phyloP scores from a whole-genome alignment of 2,329 filamentous ascomycete genomes.

The Fulvia fulva region DNA sequence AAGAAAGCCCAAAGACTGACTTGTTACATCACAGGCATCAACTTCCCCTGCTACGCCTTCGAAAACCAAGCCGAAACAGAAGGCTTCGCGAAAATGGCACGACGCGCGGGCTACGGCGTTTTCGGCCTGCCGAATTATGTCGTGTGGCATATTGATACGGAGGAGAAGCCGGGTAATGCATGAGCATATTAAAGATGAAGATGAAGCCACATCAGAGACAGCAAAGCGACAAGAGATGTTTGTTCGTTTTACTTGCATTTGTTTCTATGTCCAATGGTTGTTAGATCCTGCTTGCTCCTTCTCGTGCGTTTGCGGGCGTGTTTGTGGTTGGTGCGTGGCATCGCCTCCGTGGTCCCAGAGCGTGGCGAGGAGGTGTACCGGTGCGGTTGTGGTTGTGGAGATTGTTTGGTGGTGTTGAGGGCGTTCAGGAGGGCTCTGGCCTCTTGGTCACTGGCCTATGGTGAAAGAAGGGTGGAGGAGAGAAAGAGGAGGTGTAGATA shows the following conservation, averaged over 20 bases:
- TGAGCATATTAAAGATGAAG: conserved; percentile 15
- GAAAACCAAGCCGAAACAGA: conserved; percentile 99
- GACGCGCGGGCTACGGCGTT: conserved; percentile 88
- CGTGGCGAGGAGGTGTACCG: neutral
- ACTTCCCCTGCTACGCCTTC: conserved; percentile 94
- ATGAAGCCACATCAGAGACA: neutral
- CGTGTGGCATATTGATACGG: conserved; percentile 97
- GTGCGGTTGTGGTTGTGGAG: neutral
- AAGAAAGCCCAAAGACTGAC: neutral
- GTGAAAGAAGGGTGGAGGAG: no score
- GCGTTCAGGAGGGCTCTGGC: neutral
- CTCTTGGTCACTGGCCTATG: no score
- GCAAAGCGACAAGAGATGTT: neutral
- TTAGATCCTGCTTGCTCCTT: neutral
- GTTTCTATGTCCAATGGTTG: neutral
- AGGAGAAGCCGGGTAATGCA: conserved; percentile 84
- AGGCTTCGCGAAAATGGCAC: conserved; percentile 98
- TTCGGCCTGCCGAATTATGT: conserved; percentile 94
- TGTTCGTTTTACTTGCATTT: neutral
- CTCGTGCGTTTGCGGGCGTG: neutral
- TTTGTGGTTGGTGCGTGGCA: neutral
- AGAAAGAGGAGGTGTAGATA: no score
- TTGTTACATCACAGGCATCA: conserved; percentile 65
- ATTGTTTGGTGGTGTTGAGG: neutral
- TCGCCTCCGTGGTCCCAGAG: neutral